Evolutionary conservation across 2,329 filamentous ascomycete species (phyloP).

Genomic region (Trichoderma semiorbis): DNA sequence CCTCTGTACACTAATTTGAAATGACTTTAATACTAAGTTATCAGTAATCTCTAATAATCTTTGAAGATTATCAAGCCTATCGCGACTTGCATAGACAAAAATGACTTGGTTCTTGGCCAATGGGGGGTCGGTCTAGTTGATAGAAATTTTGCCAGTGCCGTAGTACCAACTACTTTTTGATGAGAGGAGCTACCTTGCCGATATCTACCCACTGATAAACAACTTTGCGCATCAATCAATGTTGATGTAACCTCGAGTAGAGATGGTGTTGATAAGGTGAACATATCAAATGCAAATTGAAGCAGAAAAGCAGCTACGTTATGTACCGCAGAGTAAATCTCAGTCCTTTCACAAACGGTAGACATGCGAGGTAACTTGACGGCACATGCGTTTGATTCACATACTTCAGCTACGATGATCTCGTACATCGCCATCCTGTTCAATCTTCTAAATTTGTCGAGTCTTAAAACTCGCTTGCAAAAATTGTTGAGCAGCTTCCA

Average conservation of each 20-base stretch:
- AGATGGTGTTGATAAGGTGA: background rate
- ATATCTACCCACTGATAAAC: too few relatives aligned
- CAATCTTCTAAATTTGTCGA: too few relatives aligned
- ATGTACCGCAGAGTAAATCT: background rate
- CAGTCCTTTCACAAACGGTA: background rate
- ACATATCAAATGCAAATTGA: background rate
- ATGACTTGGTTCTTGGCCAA: too few relatives aligned
- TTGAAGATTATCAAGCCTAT: too few relatives aligned
- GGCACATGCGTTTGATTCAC: background rate
- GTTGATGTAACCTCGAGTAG: background rate
- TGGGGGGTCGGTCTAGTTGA: too few relatives aligned
- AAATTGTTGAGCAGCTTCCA: background rate
- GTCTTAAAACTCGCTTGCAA: background rate
- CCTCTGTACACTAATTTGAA: background rate
- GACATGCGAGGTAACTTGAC: rapidly evolving
- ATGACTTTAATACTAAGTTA: too few relatives aligned
- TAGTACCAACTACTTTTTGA: too few relatives aligned
- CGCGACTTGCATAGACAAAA: too few relatives aligned
- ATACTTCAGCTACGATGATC: background rate
- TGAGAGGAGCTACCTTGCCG: too few relatives aligned
- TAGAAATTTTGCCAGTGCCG: too few relatives aligned
- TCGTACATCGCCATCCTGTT: background rate
- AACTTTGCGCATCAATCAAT: background rate
- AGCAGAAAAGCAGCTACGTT: background rate
- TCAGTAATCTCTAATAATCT: too few relatives aligned